phyloP scores from a whole-genome alignment of 2,329 filamentous ascomycete genomes.

The Stagonosporopsis rhizophila region DNA sequence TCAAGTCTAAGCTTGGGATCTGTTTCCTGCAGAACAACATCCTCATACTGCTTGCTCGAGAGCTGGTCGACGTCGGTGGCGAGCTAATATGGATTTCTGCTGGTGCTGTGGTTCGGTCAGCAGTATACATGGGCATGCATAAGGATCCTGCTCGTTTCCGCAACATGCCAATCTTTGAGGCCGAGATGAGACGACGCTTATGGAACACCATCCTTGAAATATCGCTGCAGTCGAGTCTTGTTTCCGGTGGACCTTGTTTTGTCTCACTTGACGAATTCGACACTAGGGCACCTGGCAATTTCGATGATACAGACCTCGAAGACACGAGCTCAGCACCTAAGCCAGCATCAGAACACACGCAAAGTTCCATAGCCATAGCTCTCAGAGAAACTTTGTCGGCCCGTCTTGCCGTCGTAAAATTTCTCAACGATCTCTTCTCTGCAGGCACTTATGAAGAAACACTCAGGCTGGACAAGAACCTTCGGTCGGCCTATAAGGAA shows the following conservation, averaged over 20 bases:
- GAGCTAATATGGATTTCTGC: constrained; percentile 50
- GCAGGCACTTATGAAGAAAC: constrained; percentile 38
- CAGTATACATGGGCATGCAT: constrained; percentile 52
- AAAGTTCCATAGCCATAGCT: constrained; percentile 46
- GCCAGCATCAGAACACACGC: constrained; percentile 41
- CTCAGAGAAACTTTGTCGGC: constrained; percentile 48
- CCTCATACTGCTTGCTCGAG: constrained; percentile 49
- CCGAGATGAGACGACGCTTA: constrained; percentile 42
- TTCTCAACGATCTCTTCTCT: constrained; percentile 37
- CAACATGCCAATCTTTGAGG: constrained; percentile 25
- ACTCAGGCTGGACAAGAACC: constrained; percentile 31
- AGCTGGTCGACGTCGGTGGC: constrained; percentile 44
- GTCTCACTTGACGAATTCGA: constrained; percentile 48
- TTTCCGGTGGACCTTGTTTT: constrained; percentile 46
- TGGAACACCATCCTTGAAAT: constrained; percentile 50
- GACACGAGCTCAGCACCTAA: constrained; percentile 34
- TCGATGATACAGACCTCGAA: constrained; percentile 51
- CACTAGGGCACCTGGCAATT: constrained; percentile 49
- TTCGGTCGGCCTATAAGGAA: constrained; percentile 30
- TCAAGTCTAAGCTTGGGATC: constrained; percentile 60
- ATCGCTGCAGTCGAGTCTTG: constrained; percentile 47
- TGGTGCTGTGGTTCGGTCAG: constrained; percentile 48
- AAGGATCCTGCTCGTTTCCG: constrained; percentile 48
- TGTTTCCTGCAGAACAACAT: constrained; percentile 58
- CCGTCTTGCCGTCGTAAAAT: constrained; percentile 47